phyloP scores from a whole-genome alignment of 1,139 yeast genomes.

The Entelexis sorbosivorans region DNA sequence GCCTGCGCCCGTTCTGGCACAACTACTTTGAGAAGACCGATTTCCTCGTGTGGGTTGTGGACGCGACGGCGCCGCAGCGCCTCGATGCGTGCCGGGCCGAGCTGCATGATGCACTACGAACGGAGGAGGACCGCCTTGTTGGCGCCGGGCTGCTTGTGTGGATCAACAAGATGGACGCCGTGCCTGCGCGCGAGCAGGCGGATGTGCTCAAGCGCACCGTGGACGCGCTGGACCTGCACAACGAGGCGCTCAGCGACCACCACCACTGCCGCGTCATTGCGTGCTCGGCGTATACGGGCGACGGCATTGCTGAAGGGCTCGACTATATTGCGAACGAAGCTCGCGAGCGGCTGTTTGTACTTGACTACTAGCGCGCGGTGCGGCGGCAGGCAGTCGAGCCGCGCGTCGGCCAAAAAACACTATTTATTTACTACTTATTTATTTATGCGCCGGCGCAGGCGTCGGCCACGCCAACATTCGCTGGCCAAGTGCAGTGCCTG shows the following conservation, averaged over 20 bases:
- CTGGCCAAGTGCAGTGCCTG: too few species aligned
- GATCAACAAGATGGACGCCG: constrained; percentile 36
- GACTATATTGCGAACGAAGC: constrained; percentile 37
- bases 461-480: too few species aligned
- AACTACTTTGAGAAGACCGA: constrained; percentile 84
- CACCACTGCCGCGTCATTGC: constrained; percentile 29
- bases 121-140: constrained; percentile 49
- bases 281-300: constrained; percentile 45
- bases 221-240: constrained; percentile 8
- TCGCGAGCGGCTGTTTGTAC: constrained; percentile 24
- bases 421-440: neutral
- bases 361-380: neutral
- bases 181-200: neutral
- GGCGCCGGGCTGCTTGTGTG: constrained; percentile 46
- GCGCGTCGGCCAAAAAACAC: neutral
- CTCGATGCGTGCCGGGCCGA: constrained; percentile 56
- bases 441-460: too few species aligned
- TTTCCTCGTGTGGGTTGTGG: constrained; percentile 85
- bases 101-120: constrained; percentile 44
- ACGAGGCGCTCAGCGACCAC: constrained; percentile 33
- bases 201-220: neutral
- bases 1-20: constrained; percentile 76
- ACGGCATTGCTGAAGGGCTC: constrained; percentile 35
- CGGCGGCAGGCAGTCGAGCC: neutral
- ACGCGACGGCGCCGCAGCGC: constrained; percentile 51